A percentile compares a stretch with the other conserved stretches of the same genome.
These are phyloP conservation scores for Pyrenophora graminea DNA, from an alignment of 2,329 filamentous ascomycete genomes.

Conservation along the genomic window DNA sequence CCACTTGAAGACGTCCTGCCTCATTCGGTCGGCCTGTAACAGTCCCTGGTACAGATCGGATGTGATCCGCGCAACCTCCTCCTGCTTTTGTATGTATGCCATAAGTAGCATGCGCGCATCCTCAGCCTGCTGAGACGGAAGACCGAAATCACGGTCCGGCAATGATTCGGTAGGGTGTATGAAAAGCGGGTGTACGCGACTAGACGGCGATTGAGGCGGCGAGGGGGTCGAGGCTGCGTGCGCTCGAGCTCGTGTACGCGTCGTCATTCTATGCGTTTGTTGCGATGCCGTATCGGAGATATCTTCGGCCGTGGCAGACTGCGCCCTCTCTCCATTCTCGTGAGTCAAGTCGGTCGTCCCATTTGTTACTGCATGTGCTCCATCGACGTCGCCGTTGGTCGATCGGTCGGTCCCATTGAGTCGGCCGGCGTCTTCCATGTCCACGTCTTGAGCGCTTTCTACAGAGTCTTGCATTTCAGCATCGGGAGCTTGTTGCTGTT, in stretches of 20 bases:
- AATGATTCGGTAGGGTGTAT: conserved; percentile 64
- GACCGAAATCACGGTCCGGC: conserved; percentile 71
- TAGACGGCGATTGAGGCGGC: conserved; percentile 52
- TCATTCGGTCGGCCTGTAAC: conserved; percentile 71
- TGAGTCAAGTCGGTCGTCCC: conserved; percentile 23
- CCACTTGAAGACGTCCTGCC: conserved; percentile 73
- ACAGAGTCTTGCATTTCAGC: conserved; percentile 20
- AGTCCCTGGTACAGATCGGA: conserved; percentile 71
- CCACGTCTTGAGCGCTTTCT: conserved; percentile 26
- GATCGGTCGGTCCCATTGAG: conserved; percentile 19
- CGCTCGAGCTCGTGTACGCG: conserved; percentile 57
- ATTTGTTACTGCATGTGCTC: conserved; percentile 27
- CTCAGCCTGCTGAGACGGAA: conserved; percentile 75
- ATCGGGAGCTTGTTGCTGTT: conserved; percentile 7
- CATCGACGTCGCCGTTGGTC: conserved; percentile 22
- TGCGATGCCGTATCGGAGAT: conserved; percentile 50
- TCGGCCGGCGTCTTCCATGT: conserved; percentile 34
- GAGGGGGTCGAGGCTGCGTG: conserved; percentile 49
- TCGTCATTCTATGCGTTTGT: conserved; percentile 59
- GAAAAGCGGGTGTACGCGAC: conserved; percentile 74
- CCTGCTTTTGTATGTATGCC: conserved; percentile 82
- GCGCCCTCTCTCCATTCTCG: conserved; percentile 31
- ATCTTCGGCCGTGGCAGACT: conserved; percentile 40
- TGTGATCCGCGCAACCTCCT: conserved; percentile 76
- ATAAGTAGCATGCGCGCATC: conserved; percentile 75